phyloP scores from a whole-genome alignment of 768 basidiomycete genomes.

The Xerocomellus dryophilus region DNA sequence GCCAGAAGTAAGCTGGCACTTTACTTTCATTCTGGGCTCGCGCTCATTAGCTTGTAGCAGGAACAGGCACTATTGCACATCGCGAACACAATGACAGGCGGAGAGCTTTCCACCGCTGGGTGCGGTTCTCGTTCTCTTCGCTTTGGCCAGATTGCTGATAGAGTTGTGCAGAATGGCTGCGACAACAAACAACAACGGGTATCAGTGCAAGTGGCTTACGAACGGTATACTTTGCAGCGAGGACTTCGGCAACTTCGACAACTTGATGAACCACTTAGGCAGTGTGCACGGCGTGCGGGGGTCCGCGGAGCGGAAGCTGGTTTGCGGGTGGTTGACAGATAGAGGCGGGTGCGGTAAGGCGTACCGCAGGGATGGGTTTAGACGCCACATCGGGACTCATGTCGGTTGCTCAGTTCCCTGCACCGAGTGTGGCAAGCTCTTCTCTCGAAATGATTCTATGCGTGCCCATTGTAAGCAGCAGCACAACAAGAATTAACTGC shows the following conservation, averaged over 20 bases:
- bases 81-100: not conserved
- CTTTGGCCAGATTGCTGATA: not conserved
- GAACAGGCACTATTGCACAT: not conserved
- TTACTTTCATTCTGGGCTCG: too few species aligned
- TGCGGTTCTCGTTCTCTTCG: not conserved
- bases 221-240: not conserved
- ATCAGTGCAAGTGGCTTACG: slow-evolving; percentile 5
- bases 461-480: not conserved
- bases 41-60: slow-evolving; percentile 3
- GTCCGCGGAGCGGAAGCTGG: not conserved
- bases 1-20: not conserved
- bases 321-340: slow-evolving; percentile 3
- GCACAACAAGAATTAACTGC: not conserved
- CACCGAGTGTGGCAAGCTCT: not conserved
- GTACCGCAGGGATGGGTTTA: not conserved
- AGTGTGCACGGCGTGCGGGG: slow-evolving; percentile 4
- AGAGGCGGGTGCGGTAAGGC: not conserved
- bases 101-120: not conserved
- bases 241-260: not conserved
- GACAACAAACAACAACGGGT: not conserved
- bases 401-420: not conserved
- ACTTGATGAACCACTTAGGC: slow-evolving; percentile 4
- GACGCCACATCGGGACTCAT: slow-evolving; percentile 12
- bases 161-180: not conserved
- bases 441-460: not conserved